phyloP scores from a whole-genome alignment of 108 stramenopile species.

The Skeletonema tropicum region DNA sequence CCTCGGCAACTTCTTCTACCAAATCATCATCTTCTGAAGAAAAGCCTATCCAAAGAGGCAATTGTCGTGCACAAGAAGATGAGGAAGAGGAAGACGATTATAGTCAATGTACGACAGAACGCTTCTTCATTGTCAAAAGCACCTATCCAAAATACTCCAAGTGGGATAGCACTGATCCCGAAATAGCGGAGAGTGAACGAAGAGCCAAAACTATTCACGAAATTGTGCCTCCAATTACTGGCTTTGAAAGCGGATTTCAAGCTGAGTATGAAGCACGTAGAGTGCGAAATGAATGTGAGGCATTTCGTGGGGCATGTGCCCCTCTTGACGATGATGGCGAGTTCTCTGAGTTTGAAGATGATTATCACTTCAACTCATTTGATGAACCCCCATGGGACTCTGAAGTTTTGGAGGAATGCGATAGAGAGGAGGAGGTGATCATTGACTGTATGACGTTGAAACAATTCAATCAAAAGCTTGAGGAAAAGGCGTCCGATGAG shows the following conservation, averaged over 20 bases:
- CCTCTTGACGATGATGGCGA: conserved; percentile 4
- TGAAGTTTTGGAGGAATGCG: background rate
- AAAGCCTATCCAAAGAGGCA: background rate
- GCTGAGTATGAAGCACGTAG: conserved; percentile 1
- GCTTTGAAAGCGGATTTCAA: background rate
- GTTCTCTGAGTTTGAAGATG: background rate
- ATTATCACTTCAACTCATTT: conserved; percentile 1
- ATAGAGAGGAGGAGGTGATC: background rate
- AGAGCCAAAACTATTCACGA: background rate
- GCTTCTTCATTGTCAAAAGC: conserved; percentile 8
- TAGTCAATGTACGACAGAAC: background rate
- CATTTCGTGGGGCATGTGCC: background rate
- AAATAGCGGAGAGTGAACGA: background rate
- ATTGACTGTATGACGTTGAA: background rate
- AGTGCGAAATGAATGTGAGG: background rate
- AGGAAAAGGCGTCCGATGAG: background rate
- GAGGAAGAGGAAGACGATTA: background rate
- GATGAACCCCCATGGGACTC: conserved; percentile 4
- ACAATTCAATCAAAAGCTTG: background rate
- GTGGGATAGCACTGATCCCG: background rate
- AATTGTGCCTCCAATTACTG: background rate
- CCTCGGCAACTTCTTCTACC: background rate
- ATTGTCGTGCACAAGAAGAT: background rate
- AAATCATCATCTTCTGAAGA: conserved; percentile 1
- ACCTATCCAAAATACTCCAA: background rate